Conservation (phyloP, 2,329 filamentous ascomycete species). For the Colletotrichum spaethianum region DNA sequence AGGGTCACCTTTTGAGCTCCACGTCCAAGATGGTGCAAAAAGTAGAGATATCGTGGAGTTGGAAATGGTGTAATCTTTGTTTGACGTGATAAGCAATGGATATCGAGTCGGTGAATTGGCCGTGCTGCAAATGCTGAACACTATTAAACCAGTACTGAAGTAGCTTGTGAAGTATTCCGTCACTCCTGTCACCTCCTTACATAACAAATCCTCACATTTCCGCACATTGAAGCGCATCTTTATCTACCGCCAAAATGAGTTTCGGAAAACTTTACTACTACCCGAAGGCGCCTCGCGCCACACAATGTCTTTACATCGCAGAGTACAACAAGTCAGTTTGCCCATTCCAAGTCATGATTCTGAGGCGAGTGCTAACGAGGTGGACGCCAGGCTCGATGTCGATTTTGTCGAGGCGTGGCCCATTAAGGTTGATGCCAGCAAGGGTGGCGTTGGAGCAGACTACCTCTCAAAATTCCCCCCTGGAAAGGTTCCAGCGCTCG, state of each 20-base stretch:
- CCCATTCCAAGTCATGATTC: rapidly evolving
- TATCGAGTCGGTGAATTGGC: conserved; percentile 10
- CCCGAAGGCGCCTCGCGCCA: conserved; percentile 33
- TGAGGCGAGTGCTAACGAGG: not conserved
- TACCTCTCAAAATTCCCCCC: conserved; percentile 28
- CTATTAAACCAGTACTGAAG: conserved; percentile 6
- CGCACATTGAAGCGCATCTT: not conserved
- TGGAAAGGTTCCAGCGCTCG: conserved; percentile 26
- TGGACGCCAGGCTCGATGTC: conserved; percentile 9
- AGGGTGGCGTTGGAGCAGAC: conserved; percentile 29
- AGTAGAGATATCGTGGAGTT: conserved; percentile 5
- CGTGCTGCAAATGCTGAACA: not conserved
- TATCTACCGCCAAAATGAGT: conserved; percentile 8
- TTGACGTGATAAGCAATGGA: not conserved
- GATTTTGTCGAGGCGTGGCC: conserved; percentile 34
- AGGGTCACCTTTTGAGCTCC: conserved; percentile 21
- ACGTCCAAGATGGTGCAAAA: conserved; percentile 1
- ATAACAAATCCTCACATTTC: too few species aligned
- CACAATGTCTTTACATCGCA: conserved; percentile 32
- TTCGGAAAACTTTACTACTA: conserved; percentile 35
- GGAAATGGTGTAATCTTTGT: not conserved
- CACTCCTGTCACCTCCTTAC: not conserved
- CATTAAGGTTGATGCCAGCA: conserved; percentile 34
- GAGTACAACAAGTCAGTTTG: conserved; percentile 25
- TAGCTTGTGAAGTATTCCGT: not conserved